Evolutionary conservation across 176 grass and related monocot species (phyloP).

Genomic region (Triticum timopheevii): DNA sequence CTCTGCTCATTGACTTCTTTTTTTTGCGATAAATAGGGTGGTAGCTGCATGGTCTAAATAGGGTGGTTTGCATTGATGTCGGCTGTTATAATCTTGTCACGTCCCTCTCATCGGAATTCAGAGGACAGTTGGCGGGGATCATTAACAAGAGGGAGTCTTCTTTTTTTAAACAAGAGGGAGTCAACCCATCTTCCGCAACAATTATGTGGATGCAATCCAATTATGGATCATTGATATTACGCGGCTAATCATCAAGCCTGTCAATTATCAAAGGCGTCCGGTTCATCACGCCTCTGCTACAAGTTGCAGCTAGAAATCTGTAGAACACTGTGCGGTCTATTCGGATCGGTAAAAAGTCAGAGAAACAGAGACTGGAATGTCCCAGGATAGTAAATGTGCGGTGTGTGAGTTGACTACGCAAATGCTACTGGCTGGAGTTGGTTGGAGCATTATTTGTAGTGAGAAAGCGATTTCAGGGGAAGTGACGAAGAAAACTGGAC

Average conservation of each 20-base stretch:
- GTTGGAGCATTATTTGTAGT: background rate
- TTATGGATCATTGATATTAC: conserved; percentile 10
- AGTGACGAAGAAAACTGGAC: background rate
- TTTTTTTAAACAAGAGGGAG: background rate
- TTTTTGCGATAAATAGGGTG: background rate
- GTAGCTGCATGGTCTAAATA: background rate
- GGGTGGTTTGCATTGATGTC: background rate
- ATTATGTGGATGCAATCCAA: background rate
- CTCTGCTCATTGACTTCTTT: background rate
- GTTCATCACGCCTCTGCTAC: background rate
- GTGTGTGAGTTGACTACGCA: background rate
- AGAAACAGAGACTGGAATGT: background rate
- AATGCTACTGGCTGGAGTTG: background rate
- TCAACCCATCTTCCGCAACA: conserved; percentile 8
- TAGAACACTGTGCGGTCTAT: background rate
- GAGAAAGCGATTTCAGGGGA: no score
- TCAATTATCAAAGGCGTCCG: background rate
- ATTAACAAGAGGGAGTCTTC: background rate
- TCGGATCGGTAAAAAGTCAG: background rate
- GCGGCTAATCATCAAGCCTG: background rate
- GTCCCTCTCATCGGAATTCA: conserved; percentile 28
- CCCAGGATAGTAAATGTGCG: background rate
- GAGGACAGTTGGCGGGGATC: background rate
- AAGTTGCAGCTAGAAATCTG: background rate
- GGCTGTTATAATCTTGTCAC: background rate